phyloP scores from a whole-genome alignment of 129 eudicot genomes.

The Erigeron canadensis region DNA sequence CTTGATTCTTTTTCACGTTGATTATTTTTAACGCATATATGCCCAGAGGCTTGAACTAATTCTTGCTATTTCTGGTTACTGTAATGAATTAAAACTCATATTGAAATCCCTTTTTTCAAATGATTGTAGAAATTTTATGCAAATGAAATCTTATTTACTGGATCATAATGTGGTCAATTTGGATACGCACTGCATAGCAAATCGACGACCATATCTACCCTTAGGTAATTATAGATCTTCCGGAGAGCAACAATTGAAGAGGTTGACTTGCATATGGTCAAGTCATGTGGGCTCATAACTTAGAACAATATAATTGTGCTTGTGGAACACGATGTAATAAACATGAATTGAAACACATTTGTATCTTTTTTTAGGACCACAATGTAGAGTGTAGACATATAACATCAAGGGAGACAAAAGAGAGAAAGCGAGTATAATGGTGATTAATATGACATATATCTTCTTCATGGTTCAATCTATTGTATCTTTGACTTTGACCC shows the following conservation, averaged over 20 bases:
- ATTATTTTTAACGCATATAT: too few species aligned
- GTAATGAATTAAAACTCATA: background rate
- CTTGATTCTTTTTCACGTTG: too few species aligned
- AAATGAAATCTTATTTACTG: slow-evolving; percentile 7
- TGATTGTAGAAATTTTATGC: background rate
- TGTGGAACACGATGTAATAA: slow-evolving; percentile 23
- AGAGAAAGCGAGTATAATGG: slow-evolving; percentile 29
- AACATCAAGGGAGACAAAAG: slow-evolving; percentile 31
- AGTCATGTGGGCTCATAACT: slow-evolving; percentile 23
- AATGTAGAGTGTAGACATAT: slow-evolving; percentile 29
- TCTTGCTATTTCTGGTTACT: background rate
- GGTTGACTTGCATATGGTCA: slow-evolving; percentile 24
- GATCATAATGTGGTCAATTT: slow-evolving; percentile 16
- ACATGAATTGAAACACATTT: slow-evolving; percentile 4
- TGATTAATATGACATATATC: slow-evolving; percentile 1
- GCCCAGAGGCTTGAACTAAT: background rate
- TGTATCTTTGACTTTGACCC: slow-evolving; percentile 30
- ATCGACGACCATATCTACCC: slow-evolving; percentile 26
- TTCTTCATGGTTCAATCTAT: slow-evolving; percentile 18
- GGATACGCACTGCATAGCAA: slow-evolving; percentile 13
- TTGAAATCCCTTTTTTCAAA: background rate
- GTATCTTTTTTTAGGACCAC: slow-evolving; percentile 26
- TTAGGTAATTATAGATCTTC: slow-evolving; percentile 16
- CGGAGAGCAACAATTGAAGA: background rate
- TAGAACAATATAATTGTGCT: slow-evolving; percentile 5